Base-by-base conservation (phyloP, 1,284 basidiomycete genomes). In the Melampsora larici-populina region DNA sequence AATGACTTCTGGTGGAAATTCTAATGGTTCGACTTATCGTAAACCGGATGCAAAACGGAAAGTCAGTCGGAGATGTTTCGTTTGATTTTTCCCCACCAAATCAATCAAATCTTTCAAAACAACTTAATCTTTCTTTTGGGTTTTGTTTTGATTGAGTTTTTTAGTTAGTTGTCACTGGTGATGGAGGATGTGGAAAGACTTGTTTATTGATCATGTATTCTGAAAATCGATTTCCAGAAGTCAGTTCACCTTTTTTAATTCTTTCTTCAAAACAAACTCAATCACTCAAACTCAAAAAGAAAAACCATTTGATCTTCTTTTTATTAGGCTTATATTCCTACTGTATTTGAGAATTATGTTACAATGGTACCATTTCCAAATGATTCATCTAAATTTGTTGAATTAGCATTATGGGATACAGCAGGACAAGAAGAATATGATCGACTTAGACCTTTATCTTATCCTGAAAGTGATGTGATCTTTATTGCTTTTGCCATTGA, bases 391-490 rank as follows among this genome's bases (percentile, higher is more conserved):
- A 97, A 96, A 85, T 87, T 90, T 65, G 90, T 98, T 81, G 95
- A 98, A 84, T 88, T 98, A 48, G 94, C 95, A 5, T 87, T 99
- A 46, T 99, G 95, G 95, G 95, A 98, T 85, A 98, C 96, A 0
- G 96, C 95, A 6, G 95, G 96, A 24, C 95, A 98, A 85, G 95
- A 98, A 86, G 95, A 98, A 86, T 98, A 97, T 85, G 95, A 98
- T 84, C 88, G 95, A 80, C 87, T 98, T 80, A 88, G 95, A 80
- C 95, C 95, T 33, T 87, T 99, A 79, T 94, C 92, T 84, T 98
- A 98, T 83, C 94, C 95, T 49, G 96, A 97, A 84, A 94, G 91
- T 86, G 90, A 97, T 84, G 93, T 98, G 74, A 95, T 99, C 81
- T 89, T 98, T 80, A 92, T 98, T 82, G 94, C 97, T 51, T 99